Conservation (phyloP, 2,329 filamentous ascomycete species). For the Penicillium sp. region DNA sequence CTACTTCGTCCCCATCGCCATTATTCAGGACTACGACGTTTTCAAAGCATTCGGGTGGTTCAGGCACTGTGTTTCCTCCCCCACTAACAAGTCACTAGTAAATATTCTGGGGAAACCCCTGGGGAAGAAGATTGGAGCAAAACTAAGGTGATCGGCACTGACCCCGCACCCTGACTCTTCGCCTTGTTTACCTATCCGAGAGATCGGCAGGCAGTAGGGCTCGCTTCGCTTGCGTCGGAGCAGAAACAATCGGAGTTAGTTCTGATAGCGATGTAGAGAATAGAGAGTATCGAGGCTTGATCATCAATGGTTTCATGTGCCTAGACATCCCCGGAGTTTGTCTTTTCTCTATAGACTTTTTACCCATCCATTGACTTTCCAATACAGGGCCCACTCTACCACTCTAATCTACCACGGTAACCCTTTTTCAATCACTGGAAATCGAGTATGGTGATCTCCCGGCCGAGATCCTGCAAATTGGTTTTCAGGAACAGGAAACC, state of each 20-base stretch:
- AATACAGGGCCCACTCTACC: neutral
- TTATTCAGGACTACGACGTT: neutral
- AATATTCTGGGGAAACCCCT: neutral
- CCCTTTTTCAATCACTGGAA: neutral
- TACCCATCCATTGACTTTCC: no score
- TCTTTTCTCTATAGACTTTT: no score
- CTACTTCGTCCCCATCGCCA: neutral
- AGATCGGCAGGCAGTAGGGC: neutral
- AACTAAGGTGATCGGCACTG: slow-evolving; percentile 1
- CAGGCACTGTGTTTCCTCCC: neutral
- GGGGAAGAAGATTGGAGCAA: neutral
- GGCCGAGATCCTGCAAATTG: neutral
- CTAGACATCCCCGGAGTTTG: neutral
- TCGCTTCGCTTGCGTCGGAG: neutral
- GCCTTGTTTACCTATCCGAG: neutral
- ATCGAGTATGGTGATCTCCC: neutral
- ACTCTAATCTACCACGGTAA: neutral
- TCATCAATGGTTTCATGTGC: neutral
- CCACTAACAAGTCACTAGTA: neutral
- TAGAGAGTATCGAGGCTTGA: neutral
- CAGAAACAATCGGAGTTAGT: neutral
- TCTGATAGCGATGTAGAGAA: neutral
- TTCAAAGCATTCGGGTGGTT: neutral
- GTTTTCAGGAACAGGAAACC: slow-evolving; percentile 1
- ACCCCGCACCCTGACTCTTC: slow-evolving; percentile 12